Conservation (phyloP, 2,329 filamentous ascomycete genomes). For the Didymella pinodella region DNA sequence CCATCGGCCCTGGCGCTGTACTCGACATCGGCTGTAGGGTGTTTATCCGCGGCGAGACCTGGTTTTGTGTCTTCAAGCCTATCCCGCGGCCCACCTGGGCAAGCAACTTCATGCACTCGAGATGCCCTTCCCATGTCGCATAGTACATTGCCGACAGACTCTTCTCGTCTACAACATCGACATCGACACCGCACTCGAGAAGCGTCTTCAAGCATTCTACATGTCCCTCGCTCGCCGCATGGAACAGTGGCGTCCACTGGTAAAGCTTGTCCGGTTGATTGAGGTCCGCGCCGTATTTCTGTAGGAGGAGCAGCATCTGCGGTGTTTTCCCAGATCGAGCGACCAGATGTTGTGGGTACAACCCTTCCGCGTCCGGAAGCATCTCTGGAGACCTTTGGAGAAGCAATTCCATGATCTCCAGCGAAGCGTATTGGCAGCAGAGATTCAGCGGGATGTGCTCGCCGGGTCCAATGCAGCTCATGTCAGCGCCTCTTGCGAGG, state of each 20-base stretch:
- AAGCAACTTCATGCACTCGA: constrained; percentile 92
- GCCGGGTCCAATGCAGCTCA: constrained; percentile 83
- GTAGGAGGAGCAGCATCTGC: constrained; percentile 78
- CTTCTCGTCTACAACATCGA: constrained; percentile 88
- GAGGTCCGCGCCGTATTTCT: constrained; percentile 85
- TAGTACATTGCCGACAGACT: constrained; percentile 96
- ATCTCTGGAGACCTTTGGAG: constrained; percentile 81
- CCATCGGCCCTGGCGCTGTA: constrained; percentile 51
- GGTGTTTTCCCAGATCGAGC: constrained; percentile 86
- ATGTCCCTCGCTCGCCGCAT: constrained; percentile 95
- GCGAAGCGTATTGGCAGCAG: constrained; percentile 90
- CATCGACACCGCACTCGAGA: constrained; percentile 78
- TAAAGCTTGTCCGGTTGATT: constrained; percentile 95
- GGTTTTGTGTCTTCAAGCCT: constrained; percentile 44
- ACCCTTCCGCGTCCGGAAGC: constrained; percentile 91
- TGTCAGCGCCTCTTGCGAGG: constrained; percentile 78
- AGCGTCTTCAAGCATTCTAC: constrained; percentile 85
- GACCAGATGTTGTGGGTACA: constrained; percentile 97
- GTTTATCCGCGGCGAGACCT: constrained; percentile 54
- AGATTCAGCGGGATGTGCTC: constrained; percentile 95
- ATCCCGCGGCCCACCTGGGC: constrained; percentile 60
- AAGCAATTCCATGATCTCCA: constrained; percentile 83
- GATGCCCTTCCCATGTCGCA: constrained; percentile 95
- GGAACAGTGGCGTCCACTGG: constrained; percentile 95
- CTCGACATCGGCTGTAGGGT: constrained; percentile 45